These are phyloP conservation scores for Tetrastigma voinierianum DNA, from an alignment of 164 flowering plant species.

Conservation along the genomic window DNA sequence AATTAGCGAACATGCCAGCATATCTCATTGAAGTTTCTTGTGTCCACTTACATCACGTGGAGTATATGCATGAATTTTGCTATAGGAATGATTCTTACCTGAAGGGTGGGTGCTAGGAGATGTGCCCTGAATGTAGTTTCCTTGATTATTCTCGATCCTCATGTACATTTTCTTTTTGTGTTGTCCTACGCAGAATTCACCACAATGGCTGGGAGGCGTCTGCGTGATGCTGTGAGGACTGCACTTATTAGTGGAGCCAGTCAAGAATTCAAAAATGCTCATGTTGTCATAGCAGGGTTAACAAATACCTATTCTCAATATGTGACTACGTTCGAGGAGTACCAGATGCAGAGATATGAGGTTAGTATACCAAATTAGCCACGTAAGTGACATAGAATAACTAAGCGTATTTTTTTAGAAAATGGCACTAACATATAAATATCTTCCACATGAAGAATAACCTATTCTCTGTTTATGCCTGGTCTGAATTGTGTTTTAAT, in stretches of 20 bases:
- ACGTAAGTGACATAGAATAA: too few relatives aligned
- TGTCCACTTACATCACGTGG: too few relatives aligned
- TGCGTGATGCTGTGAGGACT: constrained; percentile 87
- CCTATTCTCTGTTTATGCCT: too few relatives aligned
- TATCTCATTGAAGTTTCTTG: too few relatives aligned
- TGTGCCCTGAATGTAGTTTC: neutral
- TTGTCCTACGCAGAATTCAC: constrained; percentile 67
- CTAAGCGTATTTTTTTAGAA: neutral
- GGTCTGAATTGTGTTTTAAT: too few relatives aligned
- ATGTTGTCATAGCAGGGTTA: constrained; percentile 91
- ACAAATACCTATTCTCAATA: constrained; percentile 94
- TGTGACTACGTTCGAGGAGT: constrained; percentile 92
- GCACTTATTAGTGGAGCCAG: constrained; percentile 46
- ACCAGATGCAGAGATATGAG: constrained; percentile 92
- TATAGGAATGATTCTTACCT: too few relatives aligned
- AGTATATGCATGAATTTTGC: too few relatives aligned
- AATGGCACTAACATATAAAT: too few relatives aligned
- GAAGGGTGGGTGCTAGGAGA: too few relatives aligned
- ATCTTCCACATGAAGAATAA: too few relatives aligned
- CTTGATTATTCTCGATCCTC: neutral
- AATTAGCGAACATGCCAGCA: too few relatives aligned
- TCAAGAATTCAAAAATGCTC: constrained; percentile 48
- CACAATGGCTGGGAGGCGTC: constrained; percentile 98
- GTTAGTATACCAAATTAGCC: too few relatives aligned
- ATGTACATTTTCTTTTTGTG: neutral